A percentile compares a stretch with the other conserved stretches of the same genome.
Conservation (phyloP, 139 green algal genomes). For the Pedinophyceae sp. region DNA sequence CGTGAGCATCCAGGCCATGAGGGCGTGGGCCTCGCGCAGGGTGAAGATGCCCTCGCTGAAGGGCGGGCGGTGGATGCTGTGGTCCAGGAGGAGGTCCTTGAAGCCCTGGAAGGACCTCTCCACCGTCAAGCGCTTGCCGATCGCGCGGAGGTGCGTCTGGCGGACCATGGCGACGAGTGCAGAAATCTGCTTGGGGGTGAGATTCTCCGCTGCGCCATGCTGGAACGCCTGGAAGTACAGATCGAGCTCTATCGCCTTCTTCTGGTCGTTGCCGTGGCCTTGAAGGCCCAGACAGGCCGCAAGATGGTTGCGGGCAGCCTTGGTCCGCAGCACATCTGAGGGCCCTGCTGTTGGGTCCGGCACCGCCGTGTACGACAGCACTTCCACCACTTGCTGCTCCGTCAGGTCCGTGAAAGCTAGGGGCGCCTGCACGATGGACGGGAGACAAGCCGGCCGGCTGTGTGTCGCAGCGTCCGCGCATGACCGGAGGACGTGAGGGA, state of each 20-base stretch:
- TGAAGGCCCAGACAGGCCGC: no score
- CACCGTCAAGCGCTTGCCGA: constrained; percentile 20
- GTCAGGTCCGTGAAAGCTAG: no score
- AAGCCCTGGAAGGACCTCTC: constrained; percentile 30
- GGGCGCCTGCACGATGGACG: no score
- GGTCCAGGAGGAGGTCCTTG: constrained; percentile 29
- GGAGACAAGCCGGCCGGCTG: no score
- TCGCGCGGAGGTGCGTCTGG: constrained; percentile 16
- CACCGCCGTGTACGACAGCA: no score
- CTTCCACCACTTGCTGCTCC: no score
- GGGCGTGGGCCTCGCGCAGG: constrained; percentile 19
- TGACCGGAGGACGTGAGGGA: no score
- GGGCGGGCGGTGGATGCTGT: constrained; percentile 45
- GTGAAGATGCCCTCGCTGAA: constrained; percentile 46
- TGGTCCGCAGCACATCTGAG: no score
- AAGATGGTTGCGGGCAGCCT: no score
- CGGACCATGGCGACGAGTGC: constrained; percentile 40
- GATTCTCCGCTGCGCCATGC: constrained; percentile 9
- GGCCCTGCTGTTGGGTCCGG: no score
- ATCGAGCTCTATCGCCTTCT: constrained; percentile 15
- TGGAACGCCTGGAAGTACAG: constrained; percentile 12
- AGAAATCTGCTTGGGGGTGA: constrained; percentile 35
- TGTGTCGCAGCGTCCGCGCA: no score
- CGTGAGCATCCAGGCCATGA: constrained; percentile 37
- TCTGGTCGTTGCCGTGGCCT: no score